Percentiles rank a stretch among this genome's conserved stretches.
Evolutionary conservation across 805 yeast species (phyloP).

Genomic region (Kazachstania kunashirensis): DNA sequence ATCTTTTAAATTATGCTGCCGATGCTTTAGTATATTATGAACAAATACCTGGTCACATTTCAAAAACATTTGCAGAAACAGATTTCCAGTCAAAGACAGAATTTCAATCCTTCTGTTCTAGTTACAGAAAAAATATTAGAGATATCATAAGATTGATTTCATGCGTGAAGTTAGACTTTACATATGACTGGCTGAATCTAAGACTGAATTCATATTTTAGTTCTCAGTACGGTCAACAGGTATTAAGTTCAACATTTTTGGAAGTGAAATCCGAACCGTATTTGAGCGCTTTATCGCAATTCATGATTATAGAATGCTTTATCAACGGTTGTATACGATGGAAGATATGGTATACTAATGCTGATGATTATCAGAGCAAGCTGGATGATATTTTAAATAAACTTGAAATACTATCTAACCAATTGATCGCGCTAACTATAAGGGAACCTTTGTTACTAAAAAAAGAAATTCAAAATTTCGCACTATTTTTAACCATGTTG

Average conservation of each 20-base stretch:
- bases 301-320: constrained; percentile 79
- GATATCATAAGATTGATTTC: constrained; percentile 83
- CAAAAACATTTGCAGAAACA: constrained; percentile 59
- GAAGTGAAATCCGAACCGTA: constrained; percentile 57
- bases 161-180: constrained; percentile 75
- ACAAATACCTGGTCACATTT: constrained; percentile 52
- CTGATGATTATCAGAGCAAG: constrained; percentile 36
- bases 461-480: constrained; percentile 83
- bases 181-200: constrained; percentile 72
- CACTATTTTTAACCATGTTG: constrained; percentile 84
- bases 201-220: constrained; percentile 65
- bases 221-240: constrained; percentile 55
- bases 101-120: constrained; percentile 60
- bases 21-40: constrained; percentile 69
- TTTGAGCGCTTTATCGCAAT: constrained; percentile 68
- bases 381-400: constrained; percentile 43
- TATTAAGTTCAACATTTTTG: constrained; percentile 45
- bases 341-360: constrained; percentile 70
- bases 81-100: constrained; percentile 89
- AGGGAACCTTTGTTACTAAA: constrained; percentile 74
- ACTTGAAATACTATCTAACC: constrained; percentile 63
- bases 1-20: constrained; percentile 65
- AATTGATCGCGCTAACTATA: constrained; percentile 62
- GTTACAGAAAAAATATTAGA: constrained; percentile 75
- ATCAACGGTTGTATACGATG: constrained; percentile 90